These are phyloP conservation scores for Ligustrum vulgare DNA, from an alignment of 257 asterid species.

Conservation along the genomic window DNA sequence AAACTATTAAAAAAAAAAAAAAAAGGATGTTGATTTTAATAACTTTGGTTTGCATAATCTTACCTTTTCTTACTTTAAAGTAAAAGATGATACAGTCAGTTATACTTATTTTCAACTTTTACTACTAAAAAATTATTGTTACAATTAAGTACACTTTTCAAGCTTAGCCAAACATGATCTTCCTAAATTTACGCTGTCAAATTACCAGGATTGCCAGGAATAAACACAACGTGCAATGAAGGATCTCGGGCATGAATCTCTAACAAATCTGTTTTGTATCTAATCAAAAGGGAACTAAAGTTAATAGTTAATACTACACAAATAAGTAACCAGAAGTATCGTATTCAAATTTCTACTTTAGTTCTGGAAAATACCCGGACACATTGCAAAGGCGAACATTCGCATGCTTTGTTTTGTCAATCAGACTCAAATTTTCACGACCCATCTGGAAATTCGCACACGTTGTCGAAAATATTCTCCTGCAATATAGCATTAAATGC, in stretches of 20 bases:
- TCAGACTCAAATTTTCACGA: slow-evolving; percentile 37
- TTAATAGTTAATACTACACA: slow-evolving; percentile 4
- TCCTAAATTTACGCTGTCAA: background rate
- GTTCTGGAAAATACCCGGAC: slow-evolving; percentile 46
- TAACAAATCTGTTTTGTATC: slow-evolving; percentile 65
- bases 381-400: slow-evolving; percentile 46
- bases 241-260: slow-evolving; percentile 71
- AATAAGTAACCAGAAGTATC: slow-evolving; percentile 2
- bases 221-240: slow-evolving; percentile 61
- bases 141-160: background rate
- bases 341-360: background rate
- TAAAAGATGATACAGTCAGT: too few relatives aligned
- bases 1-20: background rate
- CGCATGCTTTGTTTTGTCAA: slow-evolving; percentile 37
- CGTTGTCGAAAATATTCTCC: slow-evolving; percentile 27
- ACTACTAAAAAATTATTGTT: background rate
- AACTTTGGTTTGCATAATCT: background rate
- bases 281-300: slow-evolving; percentile 24
- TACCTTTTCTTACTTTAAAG: too few relatives aligned
- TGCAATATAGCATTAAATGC: slow-evolving; percentile 21
- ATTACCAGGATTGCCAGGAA: slow-evolving; percentile 96
- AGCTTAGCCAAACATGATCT: background rate
- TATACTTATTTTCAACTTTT: background rate
- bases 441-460: slow-evolving; percentile 39
- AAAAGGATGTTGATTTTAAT: too few relatives aligned